These are phyloP conservation scores for Fonsecaea monophora DNA, from an alignment of 2,329 filamentous ascomycete species.

Conservation along the genomic window DNA sequence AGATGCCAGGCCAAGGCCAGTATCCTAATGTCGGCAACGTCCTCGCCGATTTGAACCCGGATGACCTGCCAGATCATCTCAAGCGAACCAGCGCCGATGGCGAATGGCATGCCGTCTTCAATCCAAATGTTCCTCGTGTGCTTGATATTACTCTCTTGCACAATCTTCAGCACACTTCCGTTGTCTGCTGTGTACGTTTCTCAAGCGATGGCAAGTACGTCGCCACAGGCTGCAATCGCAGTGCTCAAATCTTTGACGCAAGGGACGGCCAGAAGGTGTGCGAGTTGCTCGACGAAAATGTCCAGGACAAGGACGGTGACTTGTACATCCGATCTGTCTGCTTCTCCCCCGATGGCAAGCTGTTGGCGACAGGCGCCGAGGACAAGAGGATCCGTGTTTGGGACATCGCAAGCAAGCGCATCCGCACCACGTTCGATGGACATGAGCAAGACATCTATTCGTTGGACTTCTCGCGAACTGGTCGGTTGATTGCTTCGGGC, in stretches of 20 bases:
- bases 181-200: constrained; percentile 97
- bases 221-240: constrained; percentile 95
- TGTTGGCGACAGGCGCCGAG: constrained; percentile 92
- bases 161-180: constrained; percentile 90
- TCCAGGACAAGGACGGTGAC: constrained; percentile 81
- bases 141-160: constrained; percentile 94
- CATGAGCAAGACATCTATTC: constrained; percentile 99
- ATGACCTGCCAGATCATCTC: constrained; percentile 80
- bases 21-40: constrained; percentile 67
- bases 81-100: constrained; percentile 76
- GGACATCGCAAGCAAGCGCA: constrained; percentile 84
- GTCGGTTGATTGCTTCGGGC: constrained; percentile 91
- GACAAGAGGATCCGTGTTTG: constrained; percentile 97
- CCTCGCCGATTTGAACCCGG: constrained; percentile 84
- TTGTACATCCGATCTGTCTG: constrained; percentile 97
- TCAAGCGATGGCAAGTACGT: constrained; percentile 95
- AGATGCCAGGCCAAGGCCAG: constrained; percentile 59
- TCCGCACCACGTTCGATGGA: constrained; percentile 91
- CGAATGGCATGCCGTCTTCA: constrained; percentile 98
- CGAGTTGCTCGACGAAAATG: constrained; percentile 85
- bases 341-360: constrained; percentile 95
- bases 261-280: constrained; percentile 84
- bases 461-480: constrained; percentile 91
- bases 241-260: constrained; percentile 99
- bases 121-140: constrained; percentile 84